Base-by-base conservation (phyloP, 1,139 yeast species). In the Hemisphaericaspora lyxosophila region DNA sequence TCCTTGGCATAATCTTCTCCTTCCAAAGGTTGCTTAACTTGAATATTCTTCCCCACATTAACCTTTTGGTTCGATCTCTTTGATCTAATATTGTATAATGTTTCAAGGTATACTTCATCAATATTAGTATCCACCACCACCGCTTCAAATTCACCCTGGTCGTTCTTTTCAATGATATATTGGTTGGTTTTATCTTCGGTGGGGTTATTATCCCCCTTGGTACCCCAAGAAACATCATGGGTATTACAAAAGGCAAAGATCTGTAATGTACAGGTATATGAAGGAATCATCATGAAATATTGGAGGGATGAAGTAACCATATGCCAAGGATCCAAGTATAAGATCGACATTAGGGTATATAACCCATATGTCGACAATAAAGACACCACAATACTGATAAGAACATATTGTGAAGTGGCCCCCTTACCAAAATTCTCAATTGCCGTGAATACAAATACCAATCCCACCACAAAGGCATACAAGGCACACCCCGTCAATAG, bases 201-300 rank as follows among this genome's bases (percentile, higher is more conserved):
- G 34, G 82, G 85, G 47, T 80, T 79, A 48, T 84, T 85, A 45
- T 90, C 96, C 48, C 97, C 97, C 58, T 89, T 89, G 0, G 97
- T 90, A 62, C 97, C 97, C 97, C 97, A 90, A 0, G 96, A 85
- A 37, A 89, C 95, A 70, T 89, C 97, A 64, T 89, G 96, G 4
- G 96, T 88, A 57, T 89, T 89, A 65, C 97, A 89, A 60, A 88
- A 87, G 1, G 97, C 96, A 65, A 87, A 89, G 41, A 89, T 87
- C 61, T 89, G 97, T 45, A 89, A 69, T 1, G 96, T 85, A 63
- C 96, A 87, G 3, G 94, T 83, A 59, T 87, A 89, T 0, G 92
- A 82, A n/a, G 97, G 97, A 39, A 89, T 72, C 73, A 90, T 76
- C 54, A 88, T 60, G 64, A 89, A 87, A 67, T 89, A 89, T 61